Percentiles rank a stretch among this genome's conserved stretches.
These are phyloP conservation scores for Gyrodon lividus DNA, from an alignment of 768 basidiomycete species.

Conservation along the genomic window DNA sequence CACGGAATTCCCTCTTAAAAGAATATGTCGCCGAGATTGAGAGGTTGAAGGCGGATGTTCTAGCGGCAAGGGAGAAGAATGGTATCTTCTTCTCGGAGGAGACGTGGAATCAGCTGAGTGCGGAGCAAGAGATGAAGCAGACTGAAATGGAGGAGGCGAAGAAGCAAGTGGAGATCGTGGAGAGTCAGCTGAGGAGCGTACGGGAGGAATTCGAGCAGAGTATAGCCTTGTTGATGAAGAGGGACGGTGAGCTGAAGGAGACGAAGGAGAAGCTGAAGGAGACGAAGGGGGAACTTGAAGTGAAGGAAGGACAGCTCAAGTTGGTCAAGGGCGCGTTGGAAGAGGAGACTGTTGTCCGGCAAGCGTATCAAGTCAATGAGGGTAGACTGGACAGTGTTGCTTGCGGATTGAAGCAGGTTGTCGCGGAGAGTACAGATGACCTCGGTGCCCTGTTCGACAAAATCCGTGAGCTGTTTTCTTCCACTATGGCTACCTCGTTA, in stretches of 20 bases:
- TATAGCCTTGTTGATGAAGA: constrained; percentile 69
- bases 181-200: constrained; percentile 74
- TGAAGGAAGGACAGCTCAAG: constrained; percentile 57
- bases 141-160: constrained; percentile 82
- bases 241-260: constrained; percentile 72
- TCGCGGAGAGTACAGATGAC: constrained; percentile 68
- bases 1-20: constrained; percentile 86
- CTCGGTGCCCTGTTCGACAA: constrained; percentile 75
- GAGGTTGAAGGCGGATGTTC: constrained; percentile 82
- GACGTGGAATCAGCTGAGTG: constrained; percentile 79
- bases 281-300: constrained; percentile 50
- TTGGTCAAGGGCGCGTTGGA: constrained; percentile 60
- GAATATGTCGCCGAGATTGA: constrained; percentile 95
- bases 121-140: constrained; percentile 72
- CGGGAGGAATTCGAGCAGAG: constrained; percentile 92
- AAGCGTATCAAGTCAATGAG: constrained; percentile 79
- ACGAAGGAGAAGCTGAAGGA: constrained; percentile 55
- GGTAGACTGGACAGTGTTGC: constrained; percentile 70
- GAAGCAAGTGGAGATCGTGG: constrained; percentile 80
- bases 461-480: constrained; percentile 55
- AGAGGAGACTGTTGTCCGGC: constrained; percentile 76
- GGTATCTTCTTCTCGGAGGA: constrained; percentile 94
- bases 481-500: constrained; percentile 6
- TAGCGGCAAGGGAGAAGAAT: constrained; percentile 93
- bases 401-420: constrained; percentile 58